These are phyloP conservation scores for Glycine tomentella DNA, from an alignment of 306 rosid species.

Conservation along the genomic window DNA sequence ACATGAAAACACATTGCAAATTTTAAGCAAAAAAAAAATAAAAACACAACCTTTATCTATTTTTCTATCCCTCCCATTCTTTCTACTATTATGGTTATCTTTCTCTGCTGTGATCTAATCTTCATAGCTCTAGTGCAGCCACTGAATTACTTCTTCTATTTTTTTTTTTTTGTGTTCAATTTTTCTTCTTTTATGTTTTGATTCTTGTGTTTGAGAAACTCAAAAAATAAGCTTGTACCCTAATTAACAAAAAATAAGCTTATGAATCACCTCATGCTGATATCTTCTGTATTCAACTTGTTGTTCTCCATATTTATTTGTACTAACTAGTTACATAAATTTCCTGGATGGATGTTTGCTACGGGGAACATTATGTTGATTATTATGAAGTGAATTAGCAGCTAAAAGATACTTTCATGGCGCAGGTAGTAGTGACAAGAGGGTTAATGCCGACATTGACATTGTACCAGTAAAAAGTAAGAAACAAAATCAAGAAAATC, in stretches of 20 bases:
- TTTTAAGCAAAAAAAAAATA: too few species aligned
- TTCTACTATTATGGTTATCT: too few species aligned
- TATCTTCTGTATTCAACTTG: constrained; percentile 15
- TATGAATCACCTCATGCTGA: background rate
- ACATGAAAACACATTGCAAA: too few species aligned
- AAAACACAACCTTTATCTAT: too few species aligned
- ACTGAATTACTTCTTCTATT: too few species aligned
- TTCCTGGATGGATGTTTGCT: constrained; percentile 25
- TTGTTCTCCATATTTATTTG: constrained; percentile 22
- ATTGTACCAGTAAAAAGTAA: constrained; percentile 27
- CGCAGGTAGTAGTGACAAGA: constrained; percentile 62
- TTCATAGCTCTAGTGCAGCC: too few species aligned
- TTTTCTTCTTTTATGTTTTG: too few species aligned
- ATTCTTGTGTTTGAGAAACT: too few species aligned
- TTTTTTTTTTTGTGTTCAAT: background rate
- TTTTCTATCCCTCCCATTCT: too few species aligned
- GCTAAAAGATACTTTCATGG: constrained; percentile 42
- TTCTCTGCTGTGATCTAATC: too few species aligned
- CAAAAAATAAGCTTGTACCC: too few species aligned
- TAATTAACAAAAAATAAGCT: too few species aligned
- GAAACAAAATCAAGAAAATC: constrained; percentile 47
- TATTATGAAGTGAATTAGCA: constrained; percentile 27
- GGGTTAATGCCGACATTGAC: constrained; percentile 49
- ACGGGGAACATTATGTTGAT: constrained; percentile 15
- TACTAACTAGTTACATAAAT: constrained; percentile 9